Evolutionary conservation across 1,284 basidiomycete species (phyloP).

Genomic region (Leccinum griseonigrum): DNA sequence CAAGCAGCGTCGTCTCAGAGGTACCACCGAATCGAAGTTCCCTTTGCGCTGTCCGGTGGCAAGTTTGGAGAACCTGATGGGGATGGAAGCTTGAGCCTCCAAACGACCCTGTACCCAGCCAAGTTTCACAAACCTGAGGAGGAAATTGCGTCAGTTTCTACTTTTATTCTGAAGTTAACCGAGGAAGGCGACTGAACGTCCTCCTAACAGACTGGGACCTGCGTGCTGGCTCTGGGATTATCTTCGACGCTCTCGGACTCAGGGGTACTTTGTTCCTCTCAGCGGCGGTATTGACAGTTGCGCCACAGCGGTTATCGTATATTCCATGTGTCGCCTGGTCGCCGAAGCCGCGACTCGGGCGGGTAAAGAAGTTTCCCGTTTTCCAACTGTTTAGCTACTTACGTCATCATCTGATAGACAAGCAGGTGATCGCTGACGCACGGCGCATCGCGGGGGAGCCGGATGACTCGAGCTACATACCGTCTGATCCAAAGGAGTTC

Average conservation of each 20-base stretch:
- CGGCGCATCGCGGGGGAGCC: slow-evolving; percentile 85
- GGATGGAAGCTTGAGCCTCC: slow-evolving; percentile 50
- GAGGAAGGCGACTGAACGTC: slow-evolving; percentile 5
- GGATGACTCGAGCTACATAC: slow-evolving; percentile 77
- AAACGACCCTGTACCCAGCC: slow-evolving; percentile 52
- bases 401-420: slow-evolving; percentile 45
- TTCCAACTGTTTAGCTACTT: background rate
- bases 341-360: slow-evolving; percentile 69
- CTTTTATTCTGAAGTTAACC: background rate
- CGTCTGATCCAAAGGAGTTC: slow-evolving; percentile 85
- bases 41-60: slow-evolving; percentile 72
- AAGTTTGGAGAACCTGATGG: slow-evolving; percentile 57
- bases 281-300: slow-evolving; percentile 99
- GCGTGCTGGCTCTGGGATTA: slow-evolving; percentile 99
- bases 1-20: slow-evolving; percentile 78
- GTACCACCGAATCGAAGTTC: slow-evolving; percentile 78
- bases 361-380: slow-evolving; percentile 44
- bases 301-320: slow-evolving; percentile 93
- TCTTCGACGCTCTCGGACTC: slow-evolving; percentile 87
- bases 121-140: slow-evolving; percentile 89
- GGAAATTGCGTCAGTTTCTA: slow-evolving; percentile 83
- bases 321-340: slow-evolving; percentile 94
- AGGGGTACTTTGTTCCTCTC: slow-evolving; percentile 95
- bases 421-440: slow-evolving; percentile 89
- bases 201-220: slow-evolving; percentile 73